phyloP scores from a whole-genome alignment of 2,329 filamentous ascomycete species.

The Sordariomycetes sp. region DNA sequence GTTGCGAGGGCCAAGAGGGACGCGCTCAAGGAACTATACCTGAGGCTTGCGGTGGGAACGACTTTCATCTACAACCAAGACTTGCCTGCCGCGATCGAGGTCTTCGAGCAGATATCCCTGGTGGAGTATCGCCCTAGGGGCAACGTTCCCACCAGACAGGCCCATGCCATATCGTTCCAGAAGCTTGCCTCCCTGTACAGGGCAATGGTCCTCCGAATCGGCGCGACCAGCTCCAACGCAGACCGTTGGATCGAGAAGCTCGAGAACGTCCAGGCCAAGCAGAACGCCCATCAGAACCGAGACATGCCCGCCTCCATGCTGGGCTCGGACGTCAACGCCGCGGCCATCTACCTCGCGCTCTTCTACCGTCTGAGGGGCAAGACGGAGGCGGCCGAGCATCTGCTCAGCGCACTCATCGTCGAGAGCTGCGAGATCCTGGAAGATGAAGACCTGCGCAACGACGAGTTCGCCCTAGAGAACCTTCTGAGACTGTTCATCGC shows the following conservation, averaged over 20 bases:
- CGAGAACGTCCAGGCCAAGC: slow-evolving; percentile 24
- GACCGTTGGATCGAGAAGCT: slow-evolving; percentile 22
- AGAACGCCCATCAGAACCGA: slow-evolving; percentile 25
- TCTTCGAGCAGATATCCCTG: slow-evolving; percentile 25
- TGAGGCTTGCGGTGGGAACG: slow-evolving; percentile 25
- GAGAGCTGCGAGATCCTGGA: slow-evolving; percentile 28
- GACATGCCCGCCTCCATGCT: slow-evolving; percentile 29
- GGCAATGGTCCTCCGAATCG: slow-evolving; percentile 18
- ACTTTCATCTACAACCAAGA: slow-evolving; percentile 23
- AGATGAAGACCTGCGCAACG: slow-evolving; percentile 30
- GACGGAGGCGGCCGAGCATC: slow-evolving; percentile 13
- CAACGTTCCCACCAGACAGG: slow-evolving; percentile 26
- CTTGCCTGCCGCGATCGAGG: slow-evolving; percentile 19
- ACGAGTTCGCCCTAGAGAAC: slow-evolving; percentile 31
- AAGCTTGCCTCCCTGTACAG: slow-evolving; percentile 28
- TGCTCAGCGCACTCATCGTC: slow-evolving; percentile 22
- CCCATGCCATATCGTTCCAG: slow-evolving; percentile 29
- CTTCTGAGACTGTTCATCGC: slow-evolving; percentile 28
- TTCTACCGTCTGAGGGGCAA: slow-evolving; percentile 23
- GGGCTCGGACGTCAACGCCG: slow-evolving; percentile 30
- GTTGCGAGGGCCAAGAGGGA: slow-evolving; percentile 23
- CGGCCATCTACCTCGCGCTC: slow-evolving; percentile 28
- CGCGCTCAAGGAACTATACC: slow-evolving; percentile 24
- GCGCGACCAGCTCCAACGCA: slow-evolving; percentile 15
- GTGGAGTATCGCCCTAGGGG: slow-evolving; percentile 27